Percentiles rank a stretch among this genome's conserved stretches.
Evolutionary conservation across 1,284 basidiomycete species (phyloP).

Genomic region (Leccinum solheimii): DNA sequence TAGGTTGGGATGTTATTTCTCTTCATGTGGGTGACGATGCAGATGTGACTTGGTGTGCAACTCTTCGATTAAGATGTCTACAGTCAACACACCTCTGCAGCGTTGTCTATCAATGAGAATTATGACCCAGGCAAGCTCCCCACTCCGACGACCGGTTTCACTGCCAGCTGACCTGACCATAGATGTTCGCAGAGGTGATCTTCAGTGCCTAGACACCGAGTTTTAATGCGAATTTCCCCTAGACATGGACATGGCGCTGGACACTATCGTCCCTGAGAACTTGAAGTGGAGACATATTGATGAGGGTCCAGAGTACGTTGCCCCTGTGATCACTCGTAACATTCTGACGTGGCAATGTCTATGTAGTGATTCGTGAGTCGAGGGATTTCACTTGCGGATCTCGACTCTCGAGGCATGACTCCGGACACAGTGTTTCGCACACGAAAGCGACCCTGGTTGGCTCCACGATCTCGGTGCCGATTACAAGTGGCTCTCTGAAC

Average conservation of each 20-base stretch:
- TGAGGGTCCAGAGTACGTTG: constrained; percentile 80
- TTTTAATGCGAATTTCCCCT: not conserved
- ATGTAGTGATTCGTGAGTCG: constrained; percentile 67
- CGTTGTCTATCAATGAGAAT: constrained; percentile 87
- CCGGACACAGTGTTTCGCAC: constrained; percentile 67
- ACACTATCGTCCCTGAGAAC: constrained; percentile 83
- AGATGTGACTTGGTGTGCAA: not conserved
- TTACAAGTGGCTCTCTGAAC: constrained; percentile 79
- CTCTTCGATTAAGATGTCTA: not conserved
- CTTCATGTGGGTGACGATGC: constrained; percentile 58
- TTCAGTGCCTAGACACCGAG: not conserved
- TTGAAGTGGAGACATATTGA: constrained; percentile 89
- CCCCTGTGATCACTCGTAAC: constrained; percentile 25
- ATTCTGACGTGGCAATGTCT: constrained; percentile 12
- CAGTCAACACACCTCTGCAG: constrained; percentile 90
- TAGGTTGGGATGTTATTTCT: constrained; percentile 75
- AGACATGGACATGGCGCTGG: constrained; percentile 88
- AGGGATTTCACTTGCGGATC: not conserved
- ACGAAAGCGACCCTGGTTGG: constrained; percentile 87
- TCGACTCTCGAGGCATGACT: not conserved
- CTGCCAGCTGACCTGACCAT: constrained; percentile 15
- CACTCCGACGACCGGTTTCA: not conserved
- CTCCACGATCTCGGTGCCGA: constrained; percentile 80
- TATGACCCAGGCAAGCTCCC: constrained; percentile 50
- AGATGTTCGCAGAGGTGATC: constrained; percentile 62